phyloP scores from a whole-genome alignment of 208 protist species.

The Naegleria lovaniensis region DNA sequence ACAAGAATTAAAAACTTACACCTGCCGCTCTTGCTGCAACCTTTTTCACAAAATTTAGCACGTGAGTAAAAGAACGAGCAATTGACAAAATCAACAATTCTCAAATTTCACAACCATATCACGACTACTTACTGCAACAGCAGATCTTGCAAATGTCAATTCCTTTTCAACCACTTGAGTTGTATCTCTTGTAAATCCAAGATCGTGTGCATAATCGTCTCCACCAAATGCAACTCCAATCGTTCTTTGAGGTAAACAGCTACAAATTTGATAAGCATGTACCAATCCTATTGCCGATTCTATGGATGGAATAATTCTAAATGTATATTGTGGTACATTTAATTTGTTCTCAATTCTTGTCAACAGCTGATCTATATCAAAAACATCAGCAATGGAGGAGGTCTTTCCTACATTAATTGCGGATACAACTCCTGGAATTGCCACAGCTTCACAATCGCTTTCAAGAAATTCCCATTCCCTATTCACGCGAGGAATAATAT shows the following conservation, averaged over 20 bases:
- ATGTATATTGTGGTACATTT: background rate
- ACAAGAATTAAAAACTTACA: too few species aligned
- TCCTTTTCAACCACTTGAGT: background rate
- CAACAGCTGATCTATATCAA: background rate
- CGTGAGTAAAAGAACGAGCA: too few species aligned
- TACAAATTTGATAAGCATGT: constrained; percentile 8
- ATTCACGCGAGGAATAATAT: background rate
- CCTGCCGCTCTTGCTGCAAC: background rate
- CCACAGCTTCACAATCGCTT: background rate
- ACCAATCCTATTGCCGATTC: background rate
- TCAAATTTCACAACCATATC: too few species aligned
- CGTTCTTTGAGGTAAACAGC: background rate
- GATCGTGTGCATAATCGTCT: constrained; percentile 16
- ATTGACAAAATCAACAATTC: too few species aligned
- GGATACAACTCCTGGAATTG: background rate
- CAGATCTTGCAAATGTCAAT: background rate
- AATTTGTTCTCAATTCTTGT: background rate
- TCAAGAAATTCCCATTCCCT: background rate
- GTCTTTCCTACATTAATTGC: constrained; percentile 6
- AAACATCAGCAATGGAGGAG: background rate
- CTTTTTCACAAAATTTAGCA: too few species aligned
- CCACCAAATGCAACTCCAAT: constrained; percentile 26
- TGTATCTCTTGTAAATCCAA: background rate
- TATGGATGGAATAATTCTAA: constrained; percentile 8
- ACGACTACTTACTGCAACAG: background rate